Percentiles rank a stretch among this genome's conserved stretches.
phyloP scores from a whole-genome alignment of 2,329 filamentous ascomycete species.

The Colletotrichum aenigma region DNA sequence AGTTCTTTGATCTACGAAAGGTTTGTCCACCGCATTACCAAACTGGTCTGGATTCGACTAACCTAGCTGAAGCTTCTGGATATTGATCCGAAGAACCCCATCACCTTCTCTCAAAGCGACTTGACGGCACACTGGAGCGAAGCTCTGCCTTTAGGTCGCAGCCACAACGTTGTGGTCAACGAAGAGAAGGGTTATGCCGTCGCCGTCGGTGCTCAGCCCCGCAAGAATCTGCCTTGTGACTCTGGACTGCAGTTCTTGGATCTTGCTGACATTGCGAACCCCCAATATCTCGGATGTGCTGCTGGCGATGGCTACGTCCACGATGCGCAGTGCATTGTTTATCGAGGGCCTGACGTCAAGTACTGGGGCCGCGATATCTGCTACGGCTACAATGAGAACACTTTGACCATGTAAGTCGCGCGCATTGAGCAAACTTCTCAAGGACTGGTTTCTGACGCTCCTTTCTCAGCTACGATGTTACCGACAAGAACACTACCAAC shows the following conservation, averaged over 20 bases:
- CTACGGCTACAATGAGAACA: conserved; percentile 60
- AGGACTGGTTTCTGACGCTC: background rate
- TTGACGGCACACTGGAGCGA: conserved; percentile 33
- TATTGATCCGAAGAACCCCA: conserved; percentile 40
- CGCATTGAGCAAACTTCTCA: conserved; percentile 25
- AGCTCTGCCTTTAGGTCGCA: conserved; percentile 37
- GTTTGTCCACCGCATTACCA: background rate
- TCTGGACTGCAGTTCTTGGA: conserved; percentile 63
- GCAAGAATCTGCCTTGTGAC: conserved; percentile 41
- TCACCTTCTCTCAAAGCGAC: conserved; percentile 30
- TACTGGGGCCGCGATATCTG: conserved; percentile 57
- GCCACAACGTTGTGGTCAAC: conserved; percentile 53
- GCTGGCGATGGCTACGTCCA: conserved; percentile 63
- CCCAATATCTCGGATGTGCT: conserved; percentile 57
- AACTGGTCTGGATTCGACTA: background rate
- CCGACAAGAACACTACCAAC: conserved; percentile 48
- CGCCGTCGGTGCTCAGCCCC: conserved; percentile 46
- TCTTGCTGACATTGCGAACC: conserved; percentile 56
- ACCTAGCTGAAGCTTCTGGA: conserved; percentile 34
- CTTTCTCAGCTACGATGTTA: conserved; percentile 49
- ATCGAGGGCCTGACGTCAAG: conserved; percentile 52
- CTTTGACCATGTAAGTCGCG: conserved; percentile 43
- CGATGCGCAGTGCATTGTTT: conserved; percentile 63
- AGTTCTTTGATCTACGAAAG: conserved; percentile 64
- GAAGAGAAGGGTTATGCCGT: conserved; percentile 49